Percentiles rank a stretch among this genome's conserved stretches.
phyloP scores from a whole-genome alignment of 352 stramenopile genomes.

The Pythium aquatile region DNA sequence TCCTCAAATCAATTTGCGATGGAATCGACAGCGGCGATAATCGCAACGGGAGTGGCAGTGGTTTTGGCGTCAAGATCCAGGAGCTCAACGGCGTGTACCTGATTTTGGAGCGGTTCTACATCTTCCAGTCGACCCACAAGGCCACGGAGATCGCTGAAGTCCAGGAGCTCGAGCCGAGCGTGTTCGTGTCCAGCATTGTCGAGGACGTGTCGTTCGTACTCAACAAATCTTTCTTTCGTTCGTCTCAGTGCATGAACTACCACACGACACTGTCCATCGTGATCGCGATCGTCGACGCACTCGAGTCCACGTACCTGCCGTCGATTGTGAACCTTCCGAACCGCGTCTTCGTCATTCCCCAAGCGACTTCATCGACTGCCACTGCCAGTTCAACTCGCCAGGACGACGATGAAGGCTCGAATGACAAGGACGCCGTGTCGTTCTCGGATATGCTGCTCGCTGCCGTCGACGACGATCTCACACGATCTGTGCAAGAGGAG shows the following conservation, averaged over 20 bases:
- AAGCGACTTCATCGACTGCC: slow-evolving; percentile 17
- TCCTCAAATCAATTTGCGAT: slow-evolving; percentile 53
- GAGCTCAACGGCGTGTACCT: slow-evolving; percentile 82
- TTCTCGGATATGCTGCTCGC: slow-evolving; percentile 82
- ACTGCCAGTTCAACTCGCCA: not conserved
- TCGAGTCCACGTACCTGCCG: slow-evolving; percentile 78
- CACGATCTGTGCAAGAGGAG: slow-evolving; percentile 57
- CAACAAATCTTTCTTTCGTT: slow-evolving; percentile 77
- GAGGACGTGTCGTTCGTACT: slow-evolving; percentile 85
- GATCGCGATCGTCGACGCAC: slow-evolving; percentile 78
- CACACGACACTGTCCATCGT: slow-evolving; percentile 79
- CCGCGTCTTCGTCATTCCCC: slow-evolving; percentile 54
- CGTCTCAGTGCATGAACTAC: slow-evolving; percentile 80
- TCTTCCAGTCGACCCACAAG: slow-evolving; percentile 85
- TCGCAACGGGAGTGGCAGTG: slow-evolving; percentile 10
- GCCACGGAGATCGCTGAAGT: slow-evolving; percentile 77
- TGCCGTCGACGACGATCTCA: slow-evolving; percentile 77
- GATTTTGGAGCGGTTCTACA: slow-evolving; percentile 81
- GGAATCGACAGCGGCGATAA: slow-evolving; percentile 38
- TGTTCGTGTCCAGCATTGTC: slow-evolving; percentile 80
- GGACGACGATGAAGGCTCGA: slow-evolving; percentile 23
- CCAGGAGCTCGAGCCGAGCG: slow-evolving; percentile 59
- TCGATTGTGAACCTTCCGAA: slow-evolving; percentile 69
- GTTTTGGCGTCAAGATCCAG: slow-evolving; percentile 62
- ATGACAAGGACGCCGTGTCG: slow-evolving; percentile 37